Conservation (phyloP, 1,139 yeast species). For the Nakaseomyces kungkrabaensis region DNA sequence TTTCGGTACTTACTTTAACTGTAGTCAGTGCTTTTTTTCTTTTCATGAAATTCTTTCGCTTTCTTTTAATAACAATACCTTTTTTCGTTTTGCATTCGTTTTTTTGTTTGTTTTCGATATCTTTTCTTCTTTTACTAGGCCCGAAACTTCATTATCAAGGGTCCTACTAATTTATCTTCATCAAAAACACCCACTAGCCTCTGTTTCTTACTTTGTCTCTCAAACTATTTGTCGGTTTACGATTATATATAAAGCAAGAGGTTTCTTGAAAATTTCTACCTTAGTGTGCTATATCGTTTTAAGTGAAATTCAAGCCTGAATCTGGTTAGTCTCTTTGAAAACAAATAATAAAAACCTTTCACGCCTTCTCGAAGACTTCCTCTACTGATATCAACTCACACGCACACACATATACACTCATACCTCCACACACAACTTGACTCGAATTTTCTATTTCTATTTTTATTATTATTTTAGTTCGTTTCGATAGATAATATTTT, state of each 20-base stretch:
- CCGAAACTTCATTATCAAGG: not conserved
- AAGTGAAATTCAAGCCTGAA: too few species aligned
- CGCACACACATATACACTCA: too few species aligned
- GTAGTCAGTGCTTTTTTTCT: not conserved
- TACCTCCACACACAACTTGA: too few species aligned
- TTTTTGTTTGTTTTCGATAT: not conserved
- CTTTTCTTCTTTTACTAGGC: not conserved
- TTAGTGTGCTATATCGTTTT: too few species aligned
- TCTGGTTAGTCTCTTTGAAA: too few species aligned
- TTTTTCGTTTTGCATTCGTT: not conserved
- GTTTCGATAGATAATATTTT: too few species aligned
- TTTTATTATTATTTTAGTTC: too few species aligned
- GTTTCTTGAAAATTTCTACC: not conserved
- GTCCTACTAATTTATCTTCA: not conserved
- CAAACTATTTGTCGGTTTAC: not conserved
- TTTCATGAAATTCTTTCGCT: not conserved
- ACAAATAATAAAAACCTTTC: too few species aligned
- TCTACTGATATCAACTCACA: too few species aligned
- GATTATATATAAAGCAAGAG: not conserved
- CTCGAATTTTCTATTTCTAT: too few species aligned
- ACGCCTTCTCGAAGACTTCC: too few species aligned
- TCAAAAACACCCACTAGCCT: not conserved
- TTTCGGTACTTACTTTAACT: not conserved
- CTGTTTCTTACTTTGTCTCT: not conserved
- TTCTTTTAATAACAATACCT: not conserved